Base-by-base conservation (phyloP, 306 rosid genomes). In the Phaseolus lunatus region DNA sequence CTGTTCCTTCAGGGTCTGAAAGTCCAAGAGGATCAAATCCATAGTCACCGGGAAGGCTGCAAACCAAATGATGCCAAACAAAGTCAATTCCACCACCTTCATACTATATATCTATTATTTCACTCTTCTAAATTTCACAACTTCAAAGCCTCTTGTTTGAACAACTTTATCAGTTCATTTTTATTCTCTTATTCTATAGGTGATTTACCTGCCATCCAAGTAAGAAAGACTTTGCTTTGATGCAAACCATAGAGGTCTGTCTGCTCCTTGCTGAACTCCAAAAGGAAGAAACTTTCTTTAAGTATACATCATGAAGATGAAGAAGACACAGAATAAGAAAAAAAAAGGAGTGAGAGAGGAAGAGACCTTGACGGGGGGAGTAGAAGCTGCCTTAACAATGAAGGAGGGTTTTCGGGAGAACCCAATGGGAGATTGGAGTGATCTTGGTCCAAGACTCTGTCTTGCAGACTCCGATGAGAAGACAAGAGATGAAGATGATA, bases 141-240 rank as follows among this genome's bases (percentile, higher is more conserved):
- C n/a, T n/a, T n/a, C n/a, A n/a, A n/a, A n/a, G n/a, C n/a, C n/a
- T n/a, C n/a, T n/a, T n/a, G n/a, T n/a, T n/a, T n/a, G n/a, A n/a
- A n/a, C n/a, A n/a, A n/a, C n/a, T n/a, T n/a, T n/a, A n/a, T n/a
- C n/a, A n/a, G n/a, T n/a, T n/a, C n/a, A n/a, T n/a, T n/a, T n/a
- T n/a, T n/a, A n/a, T n/a, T n/a, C n/a, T n/a, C n/a, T n/a, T n/a
- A n/a, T n/a, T n/a, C n/a, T n/a, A n/a, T n/a, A n/a, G n/a, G n/a
- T n/a, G n/a, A n/a, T n/a, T n/a, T 88, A 95, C 98, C 98, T 95
- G 84, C 98, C 98, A 73, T 95, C 97, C 89, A 95, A 86, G 92
- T 95, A 95, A 75, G 98, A 14, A 69, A 95, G 98, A 63, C 97
- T 92, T 67, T 95, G 98, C 82, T 95, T 90, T 77, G 98, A 95